Evolutionary conservation across 2,329 filamentous ascomycete species (phyloP), one percentile per base, ranked within the genome.

Genomic region (Orbilia ellipsospora): DNA sequence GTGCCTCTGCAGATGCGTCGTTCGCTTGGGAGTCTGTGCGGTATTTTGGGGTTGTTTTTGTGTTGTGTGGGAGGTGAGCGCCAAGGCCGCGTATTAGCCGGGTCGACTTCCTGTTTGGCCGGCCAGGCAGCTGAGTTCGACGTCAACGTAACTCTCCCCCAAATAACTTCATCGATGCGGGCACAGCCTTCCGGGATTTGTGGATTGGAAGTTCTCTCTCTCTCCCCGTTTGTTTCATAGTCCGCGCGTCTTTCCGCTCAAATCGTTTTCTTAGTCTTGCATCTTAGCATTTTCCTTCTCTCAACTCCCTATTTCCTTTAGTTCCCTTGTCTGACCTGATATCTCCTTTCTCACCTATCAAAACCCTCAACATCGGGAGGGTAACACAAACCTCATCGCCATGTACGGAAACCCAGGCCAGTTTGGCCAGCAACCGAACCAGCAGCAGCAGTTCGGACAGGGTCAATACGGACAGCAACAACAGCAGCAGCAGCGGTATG

Each of bases 231-330:
- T 65, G 18, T 65, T 64, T 66, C 16, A 59, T 42, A 7, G 54
- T 73, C 69, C 50, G 57, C 68, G 60, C 55, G 60, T 66, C 55
- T 50, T 66, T 66, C 50, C 15, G 48, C 45, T 55, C 56, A 31
- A 76, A 57, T 55, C 66, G 4, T 23, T 72, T 51, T 52, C 70
- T 70, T 70, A 56, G 44, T 51, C 26, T 48, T 75, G 52, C 62
- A 64, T 77, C 63, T 55, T 44, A 63, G 10, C 61, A 6, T 69
- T 77, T 70, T 77, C 36, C 45, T 28, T 15, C 6, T 16, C 65
- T 8, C 20, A 54, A 83, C 82, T 80, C 83, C 61, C 80, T 81
- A 78, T 66, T 51, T 15, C 45, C 65, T 42, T 61, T 50, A 45
- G 31, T 42, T 54, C 60, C 36, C 40, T 40, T 13, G 31, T 54